These are phyloP conservation scores for Lonicera japonica DNA, from an alignment of 129 eudicot genomes.

Conservation along the genomic window DNA sequence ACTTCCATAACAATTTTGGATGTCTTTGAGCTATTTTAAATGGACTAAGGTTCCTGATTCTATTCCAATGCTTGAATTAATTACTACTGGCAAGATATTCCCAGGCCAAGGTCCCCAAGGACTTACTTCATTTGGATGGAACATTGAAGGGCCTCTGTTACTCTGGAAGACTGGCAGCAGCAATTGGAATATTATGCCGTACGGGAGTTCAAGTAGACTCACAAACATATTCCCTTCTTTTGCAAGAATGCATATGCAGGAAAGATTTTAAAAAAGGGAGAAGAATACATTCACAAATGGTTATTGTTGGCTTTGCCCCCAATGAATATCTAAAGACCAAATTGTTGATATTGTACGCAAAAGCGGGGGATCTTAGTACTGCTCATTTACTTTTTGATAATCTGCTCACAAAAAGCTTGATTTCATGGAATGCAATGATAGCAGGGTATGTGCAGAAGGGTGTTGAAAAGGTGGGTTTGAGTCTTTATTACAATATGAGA, in stretches of 20 bases:
- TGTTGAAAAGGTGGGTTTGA: constrained; percentile 56
- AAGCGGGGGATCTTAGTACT: constrained; percentile 63
- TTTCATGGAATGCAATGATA: constrained; percentile 91
- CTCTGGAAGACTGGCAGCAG: constrained; percentile 70
- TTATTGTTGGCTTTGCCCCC: constrained; percentile 56
- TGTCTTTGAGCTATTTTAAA: background rate
- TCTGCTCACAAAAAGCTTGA: constrained; percentile 41
- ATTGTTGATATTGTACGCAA: constrained; percentile 77
- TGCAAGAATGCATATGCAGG: constrained; percentile 87
- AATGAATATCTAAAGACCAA: constrained; percentile 66
- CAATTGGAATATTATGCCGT: constrained; percentile 60
- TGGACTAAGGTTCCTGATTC: constrained; percentile 12
- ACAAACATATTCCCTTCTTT: constrained; percentile 72
- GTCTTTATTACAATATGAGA: constrained; percentile 62
- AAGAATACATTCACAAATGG: constrained; percentile 80
- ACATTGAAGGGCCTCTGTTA: constrained; percentile 66
- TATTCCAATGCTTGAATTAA: constrained; percentile 27
- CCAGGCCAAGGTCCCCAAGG: constrained; percentile 47
- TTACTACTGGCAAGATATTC: constrained; percentile 53
- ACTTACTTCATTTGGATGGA: constrained; percentile 37
- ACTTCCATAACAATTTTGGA: background rate
- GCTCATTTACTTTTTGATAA: constrained; percentile 56
- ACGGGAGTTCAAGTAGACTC: constrained; percentile 41
- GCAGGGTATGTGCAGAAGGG: constrained; percentile 90
- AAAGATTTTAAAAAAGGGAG: constrained; percentile 42